Evolutionary conservation across 2,329 filamentous ascomycete species (phyloP).

Genomic region (Emergomyces pasteurianus): DNA sequence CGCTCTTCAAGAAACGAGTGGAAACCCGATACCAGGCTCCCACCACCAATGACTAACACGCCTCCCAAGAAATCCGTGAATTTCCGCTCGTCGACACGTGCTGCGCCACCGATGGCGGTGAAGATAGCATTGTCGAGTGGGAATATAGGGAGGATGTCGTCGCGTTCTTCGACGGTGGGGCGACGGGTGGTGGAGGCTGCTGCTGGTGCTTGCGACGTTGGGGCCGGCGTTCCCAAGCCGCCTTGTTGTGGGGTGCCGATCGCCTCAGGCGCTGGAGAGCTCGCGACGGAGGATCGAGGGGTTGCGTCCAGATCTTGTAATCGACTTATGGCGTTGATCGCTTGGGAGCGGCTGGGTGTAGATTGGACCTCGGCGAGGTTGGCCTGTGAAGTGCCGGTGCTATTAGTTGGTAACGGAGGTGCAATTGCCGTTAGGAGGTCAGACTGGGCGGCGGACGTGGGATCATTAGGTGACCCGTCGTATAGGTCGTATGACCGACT

Average conservation of each 20-base stretch:
- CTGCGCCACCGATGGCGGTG: conserved; percentile 75
- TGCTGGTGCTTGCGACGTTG: conserved; percentile 10
- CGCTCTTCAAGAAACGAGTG: conserved; percentile 72
- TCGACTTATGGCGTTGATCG: conserved; percentile 58
- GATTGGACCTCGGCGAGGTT: conserved; percentile 24
- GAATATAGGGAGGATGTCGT: conserved; percentile 68
- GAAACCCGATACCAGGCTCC: conserved; percentile 68
- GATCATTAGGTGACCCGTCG: conserved; percentile 85
- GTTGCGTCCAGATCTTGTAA: conserved; percentile 60
- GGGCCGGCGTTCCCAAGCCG: conserved; percentile 30
- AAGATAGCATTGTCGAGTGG: conserved; percentile 83
- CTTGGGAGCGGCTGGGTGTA: conserved; percentile 43
- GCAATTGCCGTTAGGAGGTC: conserved; percentile 46
- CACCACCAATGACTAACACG: conserved; percentile 84
- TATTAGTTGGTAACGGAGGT: conserved; percentile 22
- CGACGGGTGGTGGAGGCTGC: conserved; percentile 1
- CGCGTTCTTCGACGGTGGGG: conserved; percentile 49
- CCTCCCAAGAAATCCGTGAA: conserved; percentile 78
- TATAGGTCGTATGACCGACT: conserved; percentile 88
- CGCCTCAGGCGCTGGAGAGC: conserved; percentile 69
- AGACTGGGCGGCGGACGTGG: conserved; percentile 70
- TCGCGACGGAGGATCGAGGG: conserved; percentile 73
- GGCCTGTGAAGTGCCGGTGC: conserved; percentile 28
- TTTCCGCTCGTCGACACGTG: conserved; percentile 83
- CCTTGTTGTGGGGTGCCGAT: conserved; percentile 54